Base-by-base conservation (phyloP, 2,329 filamentous ascomycete genomes). In the Raffaelea ambrosiae region DNA sequence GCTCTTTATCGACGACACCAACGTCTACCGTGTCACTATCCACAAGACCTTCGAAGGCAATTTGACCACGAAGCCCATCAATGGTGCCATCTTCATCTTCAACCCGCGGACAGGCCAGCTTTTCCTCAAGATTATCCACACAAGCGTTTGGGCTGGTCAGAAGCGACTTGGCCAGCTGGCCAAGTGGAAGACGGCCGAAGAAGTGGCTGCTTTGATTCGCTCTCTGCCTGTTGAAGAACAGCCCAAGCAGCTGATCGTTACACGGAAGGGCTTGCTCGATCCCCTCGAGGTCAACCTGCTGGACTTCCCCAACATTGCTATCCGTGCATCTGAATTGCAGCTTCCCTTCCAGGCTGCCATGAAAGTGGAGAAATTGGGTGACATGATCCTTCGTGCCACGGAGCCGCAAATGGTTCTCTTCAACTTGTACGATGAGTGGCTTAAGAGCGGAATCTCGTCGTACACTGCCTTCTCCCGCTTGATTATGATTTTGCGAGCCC, bases 361-460 rank as follows among this genome's bases (percentile, higher is more conserved):
- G 91, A 98, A 98, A 76, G 90, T 98, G 2, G 93, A 98, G 70
- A 98, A 98, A 68, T 79, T 98, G 41, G 94, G 91, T 56, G 94
- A 98, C 69, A 96, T 98, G 91, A 98, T 98, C 59, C 72, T 98
- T 41, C 85, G 90, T 57, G 94, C 93, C 2, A 98, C 93, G 0
- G 93, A 97, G 64, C 93, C 93, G n/a, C 93, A 98, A 69, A 98
- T 98, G 93, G 93, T 98, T 46, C 77, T 98, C 9, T 98, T 97
- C 79, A 98, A 98, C 62, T 73, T 98, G 36, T 98, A 97, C 61
- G 93, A 98, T 59, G 93, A 98, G 66, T 98, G 93, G 93, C 70
- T 97, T 53, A 97, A 97, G 81, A 91, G 86, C 16, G 54, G 54
- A 18, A 95, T 98, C 52, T 97, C 93, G 0, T 96, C 93, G 0